phyloP scores from a whole-genome alignment of 495 filamentous ascomycete genomes.

The Neohortaea acidophila region DNA sequence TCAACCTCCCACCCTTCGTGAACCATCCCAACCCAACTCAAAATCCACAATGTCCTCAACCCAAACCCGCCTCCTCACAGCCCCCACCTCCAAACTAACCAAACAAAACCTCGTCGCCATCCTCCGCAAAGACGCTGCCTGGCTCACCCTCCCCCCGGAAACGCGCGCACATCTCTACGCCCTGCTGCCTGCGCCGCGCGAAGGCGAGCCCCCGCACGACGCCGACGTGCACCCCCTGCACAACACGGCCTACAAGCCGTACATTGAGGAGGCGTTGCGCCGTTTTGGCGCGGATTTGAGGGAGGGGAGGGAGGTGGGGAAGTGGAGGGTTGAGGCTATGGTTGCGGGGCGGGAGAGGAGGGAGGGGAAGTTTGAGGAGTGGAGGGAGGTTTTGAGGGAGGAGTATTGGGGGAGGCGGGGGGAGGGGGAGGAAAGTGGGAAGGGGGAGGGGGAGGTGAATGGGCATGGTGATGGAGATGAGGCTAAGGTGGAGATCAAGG shows the following conservation, averaged over 20 bases:
- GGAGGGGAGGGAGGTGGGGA: conserved; percentile 45
- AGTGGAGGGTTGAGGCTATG: conserved; percentile 52
- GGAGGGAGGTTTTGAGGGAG: conserved; percentile 50
- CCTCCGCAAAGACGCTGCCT: conserved; percentile 14
- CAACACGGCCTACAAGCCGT: conserved; percentile 31
- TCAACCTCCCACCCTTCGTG: no score
- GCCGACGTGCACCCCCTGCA: conserved; percentile 28
- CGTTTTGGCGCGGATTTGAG: conserved; percentile 45
- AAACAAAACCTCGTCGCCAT: conserved; percentile 11
- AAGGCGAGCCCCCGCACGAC: background rate
- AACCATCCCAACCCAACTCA: no score
- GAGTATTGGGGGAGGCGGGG: conserved; percentile 44
- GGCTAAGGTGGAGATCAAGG: no score
- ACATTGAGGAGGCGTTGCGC: conserved; percentile 40
- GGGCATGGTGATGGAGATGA: background rate
- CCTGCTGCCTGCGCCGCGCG: conserved; percentile 6
- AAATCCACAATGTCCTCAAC: conserved; percentile 5
- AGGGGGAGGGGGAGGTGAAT: conserved; percentile 1
- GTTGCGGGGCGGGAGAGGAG: conserved; percentile 44
- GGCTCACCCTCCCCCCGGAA: conserved; percentile 11
- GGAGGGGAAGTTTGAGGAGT: conserved; percentile 55
- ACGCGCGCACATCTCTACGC: conserved; percentile 11
- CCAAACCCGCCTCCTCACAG: conserved; percentile 12
- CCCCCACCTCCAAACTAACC: conserved; percentile 10
- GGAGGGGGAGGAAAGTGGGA: background rate